A percentile compares a stretch with the other conserved stretches of the same genome.
phyloP scores from a whole-genome alignment of 768 basidiomycete species.

The Auricularia auricula-judae region DNA sequence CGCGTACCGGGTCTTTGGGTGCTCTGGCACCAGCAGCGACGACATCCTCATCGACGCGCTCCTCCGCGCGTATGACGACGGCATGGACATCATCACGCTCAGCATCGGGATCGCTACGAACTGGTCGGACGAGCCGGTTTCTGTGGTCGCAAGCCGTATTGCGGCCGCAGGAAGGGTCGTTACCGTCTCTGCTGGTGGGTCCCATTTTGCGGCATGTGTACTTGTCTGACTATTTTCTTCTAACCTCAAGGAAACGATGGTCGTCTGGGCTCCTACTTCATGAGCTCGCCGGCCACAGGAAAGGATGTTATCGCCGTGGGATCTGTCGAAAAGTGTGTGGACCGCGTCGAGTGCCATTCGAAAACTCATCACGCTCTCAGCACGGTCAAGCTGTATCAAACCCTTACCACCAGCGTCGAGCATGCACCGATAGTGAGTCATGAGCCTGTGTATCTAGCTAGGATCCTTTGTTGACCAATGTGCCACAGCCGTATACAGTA shows the following conservation, averaged over 20 bases:
- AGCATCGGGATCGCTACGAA: constrained; percentile 20
- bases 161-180: constrained; percentile 1
- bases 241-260: background rate
- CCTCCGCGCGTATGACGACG: constrained; percentile 12
- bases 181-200: background rate
- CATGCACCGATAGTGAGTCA: background rate
- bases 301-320: constrained; percentile 3
- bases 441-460: too few relatives aligned
- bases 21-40: constrained; percentile 15
- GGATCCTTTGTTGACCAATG: too few relatives aligned
- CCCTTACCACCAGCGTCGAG: too few relatives aligned
- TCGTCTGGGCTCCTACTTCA: constrained; percentile 2
- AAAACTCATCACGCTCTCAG: constrained; percentile 2
- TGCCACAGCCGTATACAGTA: background rate
- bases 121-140: background rate
- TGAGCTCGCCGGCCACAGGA: background rate
- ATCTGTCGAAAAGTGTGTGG: constrained; percentile 15
- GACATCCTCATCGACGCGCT: constrained; percentile 6
- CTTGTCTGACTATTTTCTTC: too few relatives aligned
- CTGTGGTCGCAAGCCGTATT: constrained; percentile 4
- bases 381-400: too few relatives aligned
- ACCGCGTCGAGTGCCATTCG: constrained; percentile 13
- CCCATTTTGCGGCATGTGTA: background rate
- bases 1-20: constrained; percentile 13
- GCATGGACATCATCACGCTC: constrained; percentile 25